Base-by-base conservation (phyloP, 805 yeast genomes). In the Kuraishia capsulata region DNA sequence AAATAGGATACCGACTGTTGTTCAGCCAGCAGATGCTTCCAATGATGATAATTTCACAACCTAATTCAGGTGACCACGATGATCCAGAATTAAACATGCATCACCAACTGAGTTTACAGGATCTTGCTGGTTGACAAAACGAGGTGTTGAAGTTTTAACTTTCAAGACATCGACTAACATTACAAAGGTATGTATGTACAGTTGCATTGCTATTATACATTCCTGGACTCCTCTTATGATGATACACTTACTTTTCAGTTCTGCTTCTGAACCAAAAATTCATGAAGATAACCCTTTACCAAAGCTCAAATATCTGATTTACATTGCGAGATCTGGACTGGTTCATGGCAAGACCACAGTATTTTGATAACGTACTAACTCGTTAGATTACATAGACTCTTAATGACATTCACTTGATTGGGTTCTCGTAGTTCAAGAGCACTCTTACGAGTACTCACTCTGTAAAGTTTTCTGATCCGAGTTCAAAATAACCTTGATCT, bases 61-160 rank as follows among this genome's bases (percentile, higher is more conserved):
- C 36, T 33, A 16, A 36, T 36, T 30, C 38, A 29, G 38, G 38
- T 37, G 39, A 36, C 31, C 49, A 47, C 44, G 55, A 61, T 58
- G 69, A 71, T 84, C 82, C 64, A 64, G 83, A 84, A 79, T 74
- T 48, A 38, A 63, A 76, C 96, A 86, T 86, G 96, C 96, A 86
- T 86, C 95, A 86, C 96, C 96, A 86, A 82, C 95, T 86, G 95
- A 85, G 55, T 47, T 17, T 20, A 35, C n/a, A n/a, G n/a, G n/a
- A n/a, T 9, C 28, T 25, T 30, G 19, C 13, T 10, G 19, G 24
- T 33, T 20, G 3, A 11, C 29, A 17, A 29, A 23, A 13, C 21
- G 31, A 17, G 10, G 18, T 8, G 16, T 25, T 25, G n/a, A 28
- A 11, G 16, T 23, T 18, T 33, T 32, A 9, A 17, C 5, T 16